These are phyloP conservation scores for Ramalina intermedia DNA, from an alignment of 495 filamentous ascomycete species.

Conservation along the genomic window DNA sequence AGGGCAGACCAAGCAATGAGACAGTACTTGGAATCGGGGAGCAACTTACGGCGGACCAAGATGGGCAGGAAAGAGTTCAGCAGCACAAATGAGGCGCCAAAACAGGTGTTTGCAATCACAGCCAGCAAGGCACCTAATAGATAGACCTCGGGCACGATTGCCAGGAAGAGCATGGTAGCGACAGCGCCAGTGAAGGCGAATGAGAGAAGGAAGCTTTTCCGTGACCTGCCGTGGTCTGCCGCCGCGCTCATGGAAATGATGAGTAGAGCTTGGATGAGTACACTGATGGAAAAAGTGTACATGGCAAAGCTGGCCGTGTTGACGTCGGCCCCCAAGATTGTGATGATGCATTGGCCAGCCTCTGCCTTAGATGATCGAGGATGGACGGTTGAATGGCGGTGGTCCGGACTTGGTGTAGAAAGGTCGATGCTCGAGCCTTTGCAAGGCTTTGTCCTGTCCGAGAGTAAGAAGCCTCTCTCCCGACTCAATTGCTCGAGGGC, in stretches of 20 bases:
- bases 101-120: constrained; percentile 79
- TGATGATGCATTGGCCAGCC: constrained; percentile 65
- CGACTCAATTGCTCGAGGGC: constrained; percentile 85
- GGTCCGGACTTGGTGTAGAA: constrained; percentile 15
- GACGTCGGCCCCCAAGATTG: constrained; percentile 67
- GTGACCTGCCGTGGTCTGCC: constrained; percentile 86
- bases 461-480: constrained; percentile 71
- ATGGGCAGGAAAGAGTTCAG: constrained; percentile 75
- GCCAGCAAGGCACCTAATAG: constrained; percentile 69
- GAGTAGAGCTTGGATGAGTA: constrained; percentile 72
- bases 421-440: constrained; percentile 29
- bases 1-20: background rate
- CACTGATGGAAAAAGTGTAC: constrained; percentile 92
- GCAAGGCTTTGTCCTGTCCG: constrained; percentile 61
- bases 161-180: constrained; percentile 79
- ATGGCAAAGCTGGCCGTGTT: constrained; percentile 97
- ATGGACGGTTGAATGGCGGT: constrained; percentile 19
- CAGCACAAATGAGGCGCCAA: constrained; percentile 74
- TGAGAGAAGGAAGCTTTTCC: constrained; percentile 68
- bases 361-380: constrained; percentile 13
- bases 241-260: constrained; percentile 94
- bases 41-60: constrained; percentile 61
- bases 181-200: constrained; percentile 74
- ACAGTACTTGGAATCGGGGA: constrained; percentile 8
- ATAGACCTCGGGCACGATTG: constrained; percentile 57